phyloP scores from a whole-genome alignment of 2,329 filamentous ascomycete species.

The Chrysoporthe austroafricana region DNA sequence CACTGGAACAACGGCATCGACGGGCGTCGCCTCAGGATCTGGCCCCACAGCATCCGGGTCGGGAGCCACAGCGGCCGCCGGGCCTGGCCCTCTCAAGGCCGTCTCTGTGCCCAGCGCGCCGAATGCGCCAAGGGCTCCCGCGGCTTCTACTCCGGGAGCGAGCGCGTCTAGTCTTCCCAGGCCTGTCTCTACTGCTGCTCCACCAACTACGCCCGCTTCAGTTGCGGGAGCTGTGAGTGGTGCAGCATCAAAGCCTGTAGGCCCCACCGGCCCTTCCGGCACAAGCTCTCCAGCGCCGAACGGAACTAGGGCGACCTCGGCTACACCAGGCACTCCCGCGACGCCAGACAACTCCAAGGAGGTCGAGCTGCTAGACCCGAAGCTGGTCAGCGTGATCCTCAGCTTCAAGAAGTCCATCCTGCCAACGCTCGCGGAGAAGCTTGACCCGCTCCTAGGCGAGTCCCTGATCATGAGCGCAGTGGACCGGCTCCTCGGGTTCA shows the following conservation, averaged over 20 bases:
- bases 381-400: slow-evolving; percentile 46
- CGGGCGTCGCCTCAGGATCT: not conserved
- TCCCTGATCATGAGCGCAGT: slow-evolving; percentile 54
- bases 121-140: not conserved
- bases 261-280: not conserved
- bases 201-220: not conserved
- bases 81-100: not conserved
- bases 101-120: not conserved
- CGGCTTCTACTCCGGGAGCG: not conserved
- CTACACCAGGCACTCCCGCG: slow-evolving; percentile 15
- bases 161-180: not conserved
- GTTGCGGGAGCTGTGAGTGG: not conserved
- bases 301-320: slow-evolving; percentile 16
- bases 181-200: not conserved
- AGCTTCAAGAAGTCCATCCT: slow-evolving; percentile 52
- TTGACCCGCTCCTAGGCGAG: slow-evolving; percentile 49
- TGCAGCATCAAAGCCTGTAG: not conserved
- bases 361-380: slow-evolving; percentile 39
- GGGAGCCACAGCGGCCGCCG: not conserved
- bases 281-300: not conserved
- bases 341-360: slow-evolving; percentile 3
- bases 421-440: slow-evolving; percentile 45
- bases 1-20: not conserved
- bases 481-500: slow-evolving; percentile 53
- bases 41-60: not conserved